Conservation (phyloP, 208 protist species). For the Leishmania mexicana region DNA sequence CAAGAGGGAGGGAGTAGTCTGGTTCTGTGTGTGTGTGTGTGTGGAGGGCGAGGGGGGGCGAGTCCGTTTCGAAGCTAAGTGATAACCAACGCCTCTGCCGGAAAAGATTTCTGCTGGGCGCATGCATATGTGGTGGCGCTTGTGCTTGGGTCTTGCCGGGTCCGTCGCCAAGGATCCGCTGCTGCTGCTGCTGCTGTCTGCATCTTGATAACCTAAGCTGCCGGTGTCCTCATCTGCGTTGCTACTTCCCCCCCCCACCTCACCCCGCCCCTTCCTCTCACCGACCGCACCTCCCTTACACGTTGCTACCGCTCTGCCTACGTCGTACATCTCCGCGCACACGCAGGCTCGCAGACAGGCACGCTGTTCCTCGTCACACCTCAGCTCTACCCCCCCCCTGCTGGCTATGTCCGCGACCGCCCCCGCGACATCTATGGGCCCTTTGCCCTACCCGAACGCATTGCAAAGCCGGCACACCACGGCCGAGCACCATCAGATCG, state of each 20-base stretch:
- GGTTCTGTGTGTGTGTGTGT: not conserved
- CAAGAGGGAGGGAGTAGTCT: not conserved
- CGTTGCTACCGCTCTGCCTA: not conserved
- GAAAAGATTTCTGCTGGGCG: not conserved
- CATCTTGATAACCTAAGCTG: not conserved
- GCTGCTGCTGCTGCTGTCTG: not conserved
- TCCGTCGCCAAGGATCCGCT: not conserved
- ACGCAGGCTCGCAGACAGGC: not conserved
- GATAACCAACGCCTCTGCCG: not conserved
- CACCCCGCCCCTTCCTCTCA: not conserved
- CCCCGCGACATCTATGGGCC: not conserved
- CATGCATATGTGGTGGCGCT: not conserved
- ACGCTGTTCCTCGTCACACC: not conserved
- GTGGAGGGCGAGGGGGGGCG: not conserved
- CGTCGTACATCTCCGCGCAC: not conserved
- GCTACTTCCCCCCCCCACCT: too few species aligned
- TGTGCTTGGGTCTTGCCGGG: not conserved
- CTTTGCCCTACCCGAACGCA: constrained; percentile 51
- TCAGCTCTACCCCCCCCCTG: not conserved
- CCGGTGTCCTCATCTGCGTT: not conserved
- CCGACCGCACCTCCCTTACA: not conserved
- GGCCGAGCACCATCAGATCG: constrained; percentile 18
- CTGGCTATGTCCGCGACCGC: constrained; percentile 12
- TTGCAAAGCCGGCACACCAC: constrained; percentile 55
- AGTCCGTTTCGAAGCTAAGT: not conserved